Base-by-base conservation (phyloP, 495 filamentous ascomycete species). In the Terfezia boudieri region DNA sequence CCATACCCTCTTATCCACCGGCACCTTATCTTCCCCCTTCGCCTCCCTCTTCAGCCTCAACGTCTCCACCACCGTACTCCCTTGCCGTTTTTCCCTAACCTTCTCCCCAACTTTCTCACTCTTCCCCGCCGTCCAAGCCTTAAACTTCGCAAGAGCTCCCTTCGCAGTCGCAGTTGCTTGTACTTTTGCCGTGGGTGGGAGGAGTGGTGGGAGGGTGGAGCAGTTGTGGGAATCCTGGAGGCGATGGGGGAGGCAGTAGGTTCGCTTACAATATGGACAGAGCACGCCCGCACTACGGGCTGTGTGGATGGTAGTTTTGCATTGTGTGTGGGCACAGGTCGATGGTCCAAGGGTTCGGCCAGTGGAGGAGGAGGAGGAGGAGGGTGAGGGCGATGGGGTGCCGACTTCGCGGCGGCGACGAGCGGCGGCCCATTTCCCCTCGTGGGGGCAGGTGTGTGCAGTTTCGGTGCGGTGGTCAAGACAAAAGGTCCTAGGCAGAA, bases 181-280 rank as follows among this genome's bases (percentile, higher is more conserved):
- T 20, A 4, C 41, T 51, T 60, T 58, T 9, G 35, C 53, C 14
- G 49, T 38, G n/a, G 55, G 53, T 4, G 58, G 55, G 0, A 57
- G 53, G 0, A 56, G 64, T 67, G 56, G 81, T 62, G 67, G 77
- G 41, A 46, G 41, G 1, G 41, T 14, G 79, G 56, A 73, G 71
- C 90, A 98, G 68, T 88, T 77, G 72, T 98, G 90, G 59, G 86
- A 80, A 66, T 95, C 88, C 48, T 73, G 71, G 41, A 98, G 68
- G 6, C 90, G 83, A 69, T 98, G 90, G 59, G 86, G 82, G 53
- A 96, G 78, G 65, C 90, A 98, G 73, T 96, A 96, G 60, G 82
- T 72, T 56, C 82, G 71, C 61, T 83, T 84, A 66, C 90, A 98
- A 41, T 71, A 75, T 1, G 74, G 60, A 68, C 90, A 98, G 60